Evolutionary conservation across 495 filamentous ascomycete genomes (phyloP), one percentile per base, ranked within the genome.

Genomic region (Penicillium paxilli): DNA sequence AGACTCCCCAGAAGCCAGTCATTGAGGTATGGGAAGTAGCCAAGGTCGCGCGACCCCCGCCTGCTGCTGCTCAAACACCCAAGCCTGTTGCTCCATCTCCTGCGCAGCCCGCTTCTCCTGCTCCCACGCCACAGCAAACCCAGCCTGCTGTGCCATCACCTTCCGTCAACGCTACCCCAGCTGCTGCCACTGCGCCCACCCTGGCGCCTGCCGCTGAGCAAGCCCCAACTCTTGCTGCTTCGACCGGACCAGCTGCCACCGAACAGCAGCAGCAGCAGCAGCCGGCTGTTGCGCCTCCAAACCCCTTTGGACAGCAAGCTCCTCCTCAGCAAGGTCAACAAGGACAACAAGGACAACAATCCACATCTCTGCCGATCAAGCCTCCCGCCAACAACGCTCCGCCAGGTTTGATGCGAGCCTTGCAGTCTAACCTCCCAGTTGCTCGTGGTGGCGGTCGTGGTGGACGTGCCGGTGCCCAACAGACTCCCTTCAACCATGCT

Each of bases 1-100:
- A 96, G n/a, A 95, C 90, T 0, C 92, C 92, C 2, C 76, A 92
- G 64, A 83, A 81, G 51, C 83, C 90, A 12, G 91, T 97, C 6
- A 77, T 70, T 10, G 91, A 96, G 65, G 92, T 96, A 0, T 97
- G 90, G 90, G 84, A 87, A 33, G 71, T 87, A 25, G 90, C 86
- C 0, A 90, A 92, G 70, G 74, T 74, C 21, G 83, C 84, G n/a
- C 90, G 84, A 60, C 80, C 85, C 46, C 73, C 80, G 10, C 70
- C 81, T 23, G 40, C 11, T 9, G 69, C 78, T 16, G 66, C 78
- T 30, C 61, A 64, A 21, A 55, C 60, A 12, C 52, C 66, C 1
- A 77, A 72, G 51, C 70, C 69, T 25, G 37, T 48, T 14, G 54
- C 57, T 9, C 66, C 70, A 37, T 58, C 65, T 21, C 54, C 68